Conservation (phyloP, 495 filamentous ascomycete genomes). For the Trichoderma orchidacearum region DNA sequence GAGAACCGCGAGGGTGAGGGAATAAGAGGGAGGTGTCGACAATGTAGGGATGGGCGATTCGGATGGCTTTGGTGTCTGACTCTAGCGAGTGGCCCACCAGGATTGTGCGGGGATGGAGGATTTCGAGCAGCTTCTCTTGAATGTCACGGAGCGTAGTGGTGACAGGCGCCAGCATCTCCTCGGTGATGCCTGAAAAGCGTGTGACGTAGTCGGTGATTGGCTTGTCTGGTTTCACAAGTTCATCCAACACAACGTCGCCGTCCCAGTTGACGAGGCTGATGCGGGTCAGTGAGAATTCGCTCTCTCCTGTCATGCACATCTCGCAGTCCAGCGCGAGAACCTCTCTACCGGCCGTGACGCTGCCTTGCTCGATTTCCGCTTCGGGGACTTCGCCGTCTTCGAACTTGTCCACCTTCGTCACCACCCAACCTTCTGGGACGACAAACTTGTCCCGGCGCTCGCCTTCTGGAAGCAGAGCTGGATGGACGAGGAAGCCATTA, state of each 20-base stretch:
- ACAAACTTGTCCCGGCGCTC: conserved; percentile 29
- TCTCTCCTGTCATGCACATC: conserved; percentile 77
- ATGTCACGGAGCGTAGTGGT: conserved; percentile 78
- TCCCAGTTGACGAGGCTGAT: conserved; percentile 82
- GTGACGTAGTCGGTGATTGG: conserved; percentile 87
- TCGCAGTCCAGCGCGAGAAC: conserved; percentile 85
- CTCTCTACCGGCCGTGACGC: conserved; percentile 70
- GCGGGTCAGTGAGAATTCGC: conserved; percentile 67
- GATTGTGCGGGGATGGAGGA: conserved; percentile 64
- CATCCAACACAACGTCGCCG: conserved; percentile 67
- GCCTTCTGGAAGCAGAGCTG: conserved; percentile 39
- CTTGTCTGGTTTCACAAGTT: conserved; percentile 78
- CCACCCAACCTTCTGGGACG: conserved; percentile 64
- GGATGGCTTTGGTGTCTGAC: conserved; percentile 72
- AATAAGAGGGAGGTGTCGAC: conserved; percentile 81
- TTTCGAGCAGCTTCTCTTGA: conserved; percentile 55
- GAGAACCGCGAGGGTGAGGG: conserved; percentile 38
- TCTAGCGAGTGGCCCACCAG: conserved; percentile 87
- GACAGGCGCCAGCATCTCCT: conserved; percentile 62
- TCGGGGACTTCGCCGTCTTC: conserved; percentile 56
- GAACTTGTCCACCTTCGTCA: conserved; percentile 52
- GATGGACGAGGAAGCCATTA: conserved; percentile 71
- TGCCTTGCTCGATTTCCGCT: conserved; percentile 59
- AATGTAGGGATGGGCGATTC: conserved; percentile 80
- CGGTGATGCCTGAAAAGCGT: conserved; percentile 79